Evolutionary conservation across 1,284 basidiomycete species (phyloP).

Genomic region (Cryptococcus sp.): DNA sequence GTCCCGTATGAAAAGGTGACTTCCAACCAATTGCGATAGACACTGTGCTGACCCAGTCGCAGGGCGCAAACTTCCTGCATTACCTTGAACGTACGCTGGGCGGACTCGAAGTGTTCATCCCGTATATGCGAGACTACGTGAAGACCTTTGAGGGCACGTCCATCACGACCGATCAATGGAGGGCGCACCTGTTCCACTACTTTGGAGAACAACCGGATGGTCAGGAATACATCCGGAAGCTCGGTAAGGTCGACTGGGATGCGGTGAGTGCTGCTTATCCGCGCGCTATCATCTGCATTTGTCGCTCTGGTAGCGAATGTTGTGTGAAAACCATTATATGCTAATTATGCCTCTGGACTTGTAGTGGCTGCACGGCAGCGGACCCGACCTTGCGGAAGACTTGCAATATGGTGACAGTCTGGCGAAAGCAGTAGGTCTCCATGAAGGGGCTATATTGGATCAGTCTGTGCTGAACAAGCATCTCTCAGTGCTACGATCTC

Average conservation of each 20-base stretch:
- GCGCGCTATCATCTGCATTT: too few species aligned
- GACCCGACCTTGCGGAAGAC: slow-evolving; percentile 72
- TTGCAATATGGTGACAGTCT: slow-evolving; percentile 81
- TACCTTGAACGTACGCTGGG: slow-evolving; percentile 76
- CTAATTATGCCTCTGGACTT: neutral
- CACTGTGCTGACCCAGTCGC: slow-evolving; percentile 5
- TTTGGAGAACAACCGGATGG: slow-evolving; percentile 62
- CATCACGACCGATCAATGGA: slow-evolving; percentile 87
- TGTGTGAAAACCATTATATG: neutral
- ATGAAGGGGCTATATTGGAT: neutral
- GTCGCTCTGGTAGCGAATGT: neutral
- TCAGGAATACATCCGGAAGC: slow-evolving; percentile 65
- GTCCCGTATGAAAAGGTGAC: slow-evolving; percentile 70
- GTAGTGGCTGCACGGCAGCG: slow-evolving; percentile 81
- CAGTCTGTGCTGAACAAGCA: neutral
- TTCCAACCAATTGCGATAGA: neutral
- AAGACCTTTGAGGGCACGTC: slow-evolving; percentile 63
- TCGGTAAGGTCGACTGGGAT: slow-evolving; percentile 78
- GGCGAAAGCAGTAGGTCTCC: slow-evolving; percentile 58
- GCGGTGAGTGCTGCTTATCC: slow-evolving; percentile 55
- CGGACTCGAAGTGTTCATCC: slow-evolving; percentile 80
- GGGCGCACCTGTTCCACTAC: slow-evolving; percentile 77
- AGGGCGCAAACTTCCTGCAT: slow-evolving; percentile 68
- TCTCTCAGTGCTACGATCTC: slow-evolving; percentile 58
- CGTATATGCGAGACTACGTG: slow-evolving; percentile 67